Percentiles rank a stretch among this genome's conserved stretches.
These are phyloP conservation scores for Botrytis tulipae DNA, from an alignment of 2,329 filamentous ascomycete species.

Conservation along the genomic window DNA sequence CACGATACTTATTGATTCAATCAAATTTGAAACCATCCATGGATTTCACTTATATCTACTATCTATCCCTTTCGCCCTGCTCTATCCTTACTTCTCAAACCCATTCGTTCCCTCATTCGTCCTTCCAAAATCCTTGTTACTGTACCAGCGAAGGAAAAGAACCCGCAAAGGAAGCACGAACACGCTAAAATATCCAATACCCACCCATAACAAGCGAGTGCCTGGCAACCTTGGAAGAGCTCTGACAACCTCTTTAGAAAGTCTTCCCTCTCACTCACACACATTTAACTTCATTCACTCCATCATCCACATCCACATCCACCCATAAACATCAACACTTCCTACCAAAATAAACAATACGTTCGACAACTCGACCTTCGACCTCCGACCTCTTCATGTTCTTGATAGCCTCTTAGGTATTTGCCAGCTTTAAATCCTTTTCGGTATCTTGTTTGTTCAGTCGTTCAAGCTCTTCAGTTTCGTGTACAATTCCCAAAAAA, in stretches of 20 bases:
- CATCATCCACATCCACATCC: constrained; percentile 12
- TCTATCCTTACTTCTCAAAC: not conserved
- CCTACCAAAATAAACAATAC: constrained; percentile 1
- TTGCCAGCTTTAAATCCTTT: constrained; percentile 6
- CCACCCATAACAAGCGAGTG: constrained; percentile 16
- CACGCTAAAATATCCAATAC: not conserved
- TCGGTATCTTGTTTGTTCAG: constrained; percentile 17
- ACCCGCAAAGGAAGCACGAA: constrained; percentile 12
- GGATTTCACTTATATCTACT: not conserved
- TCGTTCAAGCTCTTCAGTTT: constrained; percentile 14
- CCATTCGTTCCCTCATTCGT: not conserved
- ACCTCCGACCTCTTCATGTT: not conserved
- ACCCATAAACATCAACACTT: not conserved
- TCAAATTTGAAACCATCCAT: not conserved
- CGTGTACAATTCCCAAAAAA: constrained; percentile 11
- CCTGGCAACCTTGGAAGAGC: constrained; percentile 16
- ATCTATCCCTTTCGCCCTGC: not conserved
- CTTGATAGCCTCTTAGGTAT: constrained; percentile 7
- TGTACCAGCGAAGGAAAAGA: not conserved
- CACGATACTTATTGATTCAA: not conserved
- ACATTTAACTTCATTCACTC: constrained; percentile 8
- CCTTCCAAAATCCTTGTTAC: not conserved
- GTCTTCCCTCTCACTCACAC: constrained; percentile 1
- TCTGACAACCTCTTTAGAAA: constrained; percentile 15
- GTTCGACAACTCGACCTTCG: not conserved